phyloP scores from a whole-genome alignment of 306 rosid genomes.

The Senna siamea region DNA sequence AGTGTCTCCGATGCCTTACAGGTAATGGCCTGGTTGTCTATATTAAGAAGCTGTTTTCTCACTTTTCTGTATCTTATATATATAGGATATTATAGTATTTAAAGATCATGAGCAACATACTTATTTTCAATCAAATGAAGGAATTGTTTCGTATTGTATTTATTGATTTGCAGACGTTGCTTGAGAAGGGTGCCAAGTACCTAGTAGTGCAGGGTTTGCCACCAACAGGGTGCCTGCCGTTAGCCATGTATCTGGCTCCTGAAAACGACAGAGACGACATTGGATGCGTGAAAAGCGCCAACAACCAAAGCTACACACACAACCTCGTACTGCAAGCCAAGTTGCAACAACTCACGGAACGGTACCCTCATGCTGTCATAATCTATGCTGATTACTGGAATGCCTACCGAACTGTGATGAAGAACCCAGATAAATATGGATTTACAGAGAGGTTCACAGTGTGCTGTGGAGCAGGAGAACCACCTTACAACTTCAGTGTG shows the following conservation, averaged over 20 bases:
- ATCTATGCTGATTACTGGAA: constrained; percentile 79
- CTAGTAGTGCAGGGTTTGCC: constrained; percentile 84
- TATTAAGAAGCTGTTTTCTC: no score
- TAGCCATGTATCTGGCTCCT: constrained; percentile 66
- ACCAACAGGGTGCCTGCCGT: constrained; percentile 70
- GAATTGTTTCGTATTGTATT: neutral
- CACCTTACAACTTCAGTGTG: constrained; percentile 68
- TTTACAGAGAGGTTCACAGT: constrained; percentile 65
- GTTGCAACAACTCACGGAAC: constrained; percentile 57
- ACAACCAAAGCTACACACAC: constrained; percentile 63
- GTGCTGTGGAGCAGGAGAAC: constrained; percentile 82
- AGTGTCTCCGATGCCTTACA: constrained; percentile 56
- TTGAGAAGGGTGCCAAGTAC: constrained; percentile 85
- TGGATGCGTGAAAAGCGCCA: constrained; percentile 78
- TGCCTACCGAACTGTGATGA: constrained; percentile 66
- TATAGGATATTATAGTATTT: no score
- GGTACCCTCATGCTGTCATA: constrained; percentile 69
- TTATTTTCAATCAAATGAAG: no score
- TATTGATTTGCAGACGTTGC: constrained; percentile 56
- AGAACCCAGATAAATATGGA: constrained; percentile 58
- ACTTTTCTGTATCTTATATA: no score
- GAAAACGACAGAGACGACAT: constrained; percentile 67
- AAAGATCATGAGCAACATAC: no score
- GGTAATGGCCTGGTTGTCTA: no score
- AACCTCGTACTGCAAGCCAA: constrained; percentile 54